These are phyloP conservation scores for Carnegiea gigantea DNA, from an alignment of 179 eudicot species.

Conservation along the genomic window DNA sequence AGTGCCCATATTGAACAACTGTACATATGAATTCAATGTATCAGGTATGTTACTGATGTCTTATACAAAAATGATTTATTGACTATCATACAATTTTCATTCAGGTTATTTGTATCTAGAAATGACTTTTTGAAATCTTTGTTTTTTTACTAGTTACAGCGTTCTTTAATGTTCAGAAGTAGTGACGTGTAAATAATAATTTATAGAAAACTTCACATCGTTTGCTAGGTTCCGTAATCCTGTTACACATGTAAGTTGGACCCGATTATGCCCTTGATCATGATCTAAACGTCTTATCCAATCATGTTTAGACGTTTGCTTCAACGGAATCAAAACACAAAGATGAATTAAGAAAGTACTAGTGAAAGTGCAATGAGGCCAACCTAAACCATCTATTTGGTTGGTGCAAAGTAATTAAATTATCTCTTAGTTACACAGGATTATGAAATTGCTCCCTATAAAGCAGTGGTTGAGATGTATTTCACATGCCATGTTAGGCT, in stretches of 20 bases:
- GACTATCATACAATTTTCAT: too few relatives aligned
- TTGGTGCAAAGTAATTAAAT: conserved; percentile 27
- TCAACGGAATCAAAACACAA: conserved; percentile 3
- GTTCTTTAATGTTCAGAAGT: background rate
- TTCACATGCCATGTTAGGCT: background rate
- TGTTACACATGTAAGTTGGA: background rate
- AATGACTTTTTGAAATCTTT: too few relatives aligned
- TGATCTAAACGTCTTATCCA: conserved; percentile 29
- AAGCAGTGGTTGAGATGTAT: background rate
- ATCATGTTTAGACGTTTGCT: conserved; percentile 25
- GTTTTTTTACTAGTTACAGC: background rate
- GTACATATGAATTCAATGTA: too few relatives aligned
- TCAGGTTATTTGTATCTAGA: too few relatives aligned
- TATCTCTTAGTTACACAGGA: background rate
- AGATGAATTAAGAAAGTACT: background rate
- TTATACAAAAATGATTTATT: too few relatives aligned
- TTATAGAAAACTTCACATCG: too few relatives aligned
- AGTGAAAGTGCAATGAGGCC: conserved; percentile 33
- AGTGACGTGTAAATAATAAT: too few relatives aligned
- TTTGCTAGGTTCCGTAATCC: background rate
- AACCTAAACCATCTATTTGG: conserved; percentile 24
- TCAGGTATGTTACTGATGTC: too few relatives aligned
- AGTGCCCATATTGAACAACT: too few relatives aligned
- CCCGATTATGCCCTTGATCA: conserved; percentile 20
- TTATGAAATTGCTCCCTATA: background rate